Evolutionary conservation across 2,329 filamentous ascomycete species (phyloP).

Genomic region (Ophiostoma australiae): DNA sequence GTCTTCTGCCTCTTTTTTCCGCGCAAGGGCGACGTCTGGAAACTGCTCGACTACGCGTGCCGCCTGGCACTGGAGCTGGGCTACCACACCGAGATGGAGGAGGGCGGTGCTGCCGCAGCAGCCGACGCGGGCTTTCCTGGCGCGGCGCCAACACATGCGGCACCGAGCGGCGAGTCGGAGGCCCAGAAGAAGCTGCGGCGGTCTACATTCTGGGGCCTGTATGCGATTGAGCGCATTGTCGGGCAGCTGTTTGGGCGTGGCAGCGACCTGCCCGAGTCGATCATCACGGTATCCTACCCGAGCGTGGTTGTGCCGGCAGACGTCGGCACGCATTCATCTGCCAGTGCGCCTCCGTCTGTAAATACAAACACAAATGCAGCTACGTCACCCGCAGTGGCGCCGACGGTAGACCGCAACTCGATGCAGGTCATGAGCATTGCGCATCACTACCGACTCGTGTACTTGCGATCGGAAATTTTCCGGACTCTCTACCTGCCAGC

Average conservation of each 20-base stretch:
- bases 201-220: slow-evolving; percentile 36
- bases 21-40: slow-evolving; percentile 28
- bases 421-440: slow-evolving; percentile 31
- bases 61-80: slow-evolving; percentile 32
- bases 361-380: neutral
- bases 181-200: slow-evolving; percentile 23
- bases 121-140: neutral
- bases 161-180: slow-evolving; percentile 16
- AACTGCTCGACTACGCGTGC: slow-evolving; percentile 27
- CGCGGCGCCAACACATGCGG: neutral
- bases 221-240: slow-evolving; percentile 36
- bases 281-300: slow-evolving; percentile 37
- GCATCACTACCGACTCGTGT: slow-evolving; percentile 37
- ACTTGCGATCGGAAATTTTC: slow-evolving; percentile 37
- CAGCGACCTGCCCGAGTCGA: slow-evolving; percentile 36
- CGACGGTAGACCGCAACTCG: slow-evolving; percentile 23
- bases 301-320: slow-evolving; percentile 10
- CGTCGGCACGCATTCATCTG: neutral
- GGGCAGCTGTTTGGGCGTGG: slow-evolving; percentile 37
- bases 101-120: neutral
- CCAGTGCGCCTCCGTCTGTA: neutral
- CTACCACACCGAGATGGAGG: slow-evolving; percentile 34
- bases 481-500: slow-evolving; percentile 28
- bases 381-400: neutral
- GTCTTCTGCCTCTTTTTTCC: slow-evolving; percentile 27